Conservation (phyloP, 352 stramenopile species). For the Globisporangium heterothallicum region DNA sequence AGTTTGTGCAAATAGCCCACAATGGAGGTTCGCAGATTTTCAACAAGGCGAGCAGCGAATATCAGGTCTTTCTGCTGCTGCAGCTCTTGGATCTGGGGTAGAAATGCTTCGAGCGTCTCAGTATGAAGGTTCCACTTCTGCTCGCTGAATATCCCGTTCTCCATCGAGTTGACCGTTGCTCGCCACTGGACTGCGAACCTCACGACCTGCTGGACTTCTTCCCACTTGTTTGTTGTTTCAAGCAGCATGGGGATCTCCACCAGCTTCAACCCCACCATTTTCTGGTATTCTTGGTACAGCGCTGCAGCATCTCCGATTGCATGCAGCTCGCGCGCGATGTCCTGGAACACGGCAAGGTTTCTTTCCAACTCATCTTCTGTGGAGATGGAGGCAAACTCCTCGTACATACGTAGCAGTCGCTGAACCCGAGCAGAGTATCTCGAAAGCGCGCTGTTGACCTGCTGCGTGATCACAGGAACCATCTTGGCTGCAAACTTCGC, state of each 20-base stretch:
- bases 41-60: constrained; percentile 39
- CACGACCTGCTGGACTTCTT: constrained; percentile 55
- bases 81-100: constrained; percentile 28
- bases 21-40: constrained; percentile 26
- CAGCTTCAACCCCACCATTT: constrained; percentile 60
- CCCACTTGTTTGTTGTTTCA: constrained; percentile 39
- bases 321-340: constrained; percentile 39
- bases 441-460: constrained; percentile 51
- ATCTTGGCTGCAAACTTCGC: constrained; percentile 63
- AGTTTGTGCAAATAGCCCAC: constrained; percentile 40
- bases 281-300: constrained; percentile 69
- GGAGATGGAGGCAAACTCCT: constrained; percentile 37
- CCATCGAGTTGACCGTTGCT: constrained; percentile 36
- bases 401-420: constrained; percentile 40
- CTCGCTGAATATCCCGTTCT: constrained; percentile 60
- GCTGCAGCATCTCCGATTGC: constrained; percentile 42
- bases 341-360: constrained; percentile 42
- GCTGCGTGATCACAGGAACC: constrained; percentile 59
- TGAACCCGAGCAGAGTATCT: constrained; percentile 50
- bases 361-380: constrained; percentile 58
- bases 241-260: constrained; percentile 43
- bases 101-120: constrained; percentile 29
- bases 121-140: constrained; percentile 48
- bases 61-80: constrained; percentile 17
- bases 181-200: constrained; percentile 45